These are phyloP conservation scores for Rhizomucor miehei DNA, from an alignment of 371 early-diverging fungal species.

Conservation along the genomic window DNA sequence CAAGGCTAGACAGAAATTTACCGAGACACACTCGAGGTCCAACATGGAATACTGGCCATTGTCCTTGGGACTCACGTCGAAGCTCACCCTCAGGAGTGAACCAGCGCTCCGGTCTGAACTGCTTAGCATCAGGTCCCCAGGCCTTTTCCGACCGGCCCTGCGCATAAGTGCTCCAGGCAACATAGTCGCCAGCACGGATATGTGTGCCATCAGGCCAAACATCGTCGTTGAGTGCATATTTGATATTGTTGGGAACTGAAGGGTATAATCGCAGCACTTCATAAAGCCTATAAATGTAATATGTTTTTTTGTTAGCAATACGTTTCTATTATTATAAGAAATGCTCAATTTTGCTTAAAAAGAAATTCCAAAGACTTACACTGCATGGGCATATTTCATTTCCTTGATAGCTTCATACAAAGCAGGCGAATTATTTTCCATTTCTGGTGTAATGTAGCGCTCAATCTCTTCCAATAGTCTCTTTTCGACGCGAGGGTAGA, in stretches of 20 bases:
- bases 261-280: slow-evolving; percentile 76
- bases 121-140: slow-evolving; percentile 60
- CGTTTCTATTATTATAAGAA: too few species aligned
- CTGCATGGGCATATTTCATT: slow-evolving; percentile 60
- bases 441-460: slow-evolving; percentile 23
- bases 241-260: slow-evolving; percentile 66
- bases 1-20: too few species aligned
- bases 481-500: slow-evolving; percentile 49
- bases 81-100: slow-evolving; percentile 38
- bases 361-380: slow-evolving; percentile 37
- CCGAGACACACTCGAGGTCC: slow-evolving; percentile 71
- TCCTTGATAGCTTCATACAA: slow-evolving; percentile 46
- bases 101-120: slow-evolving; percentile 67
- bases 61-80: slow-evolving; percentile 35
- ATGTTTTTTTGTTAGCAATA: background rate
- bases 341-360: too few species aligned
- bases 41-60: slow-evolving; percentile 61
- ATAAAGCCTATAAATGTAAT: slow-evolving; percentile 29
- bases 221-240: slow-evolving; percentile 66
- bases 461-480: slow-evolving; percentile 60
- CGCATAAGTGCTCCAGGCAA: slow-evolving; percentile 51
- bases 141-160: slow-evolving; percentile 50
- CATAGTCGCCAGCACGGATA: slow-evolving; percentile 53
- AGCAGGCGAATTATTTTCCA: slow-evolving; percentile 16
- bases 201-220: slow-evolving; percentile 67